Conservation (phyloP, 495 filamentous ascomycete genomes). For the Staphylotrichum tortipilum region DNA sequence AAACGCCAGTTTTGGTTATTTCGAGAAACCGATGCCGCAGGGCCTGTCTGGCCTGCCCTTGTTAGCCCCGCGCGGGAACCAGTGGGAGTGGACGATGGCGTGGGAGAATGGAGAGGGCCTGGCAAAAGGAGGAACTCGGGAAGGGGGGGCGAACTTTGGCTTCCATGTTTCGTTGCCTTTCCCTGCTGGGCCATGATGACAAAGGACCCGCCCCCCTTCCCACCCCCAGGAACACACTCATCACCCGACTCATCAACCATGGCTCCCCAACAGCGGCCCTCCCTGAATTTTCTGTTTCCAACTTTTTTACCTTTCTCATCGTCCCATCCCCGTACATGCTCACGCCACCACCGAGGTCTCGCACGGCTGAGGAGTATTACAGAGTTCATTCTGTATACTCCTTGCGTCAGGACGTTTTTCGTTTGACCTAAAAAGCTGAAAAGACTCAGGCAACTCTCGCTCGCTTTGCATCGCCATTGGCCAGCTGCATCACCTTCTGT, state of each 20-base stretch:
- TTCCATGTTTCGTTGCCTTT: not conserved
- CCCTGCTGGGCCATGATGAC: slow-evolving; percentile 8
- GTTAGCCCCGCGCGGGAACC: not conserved
- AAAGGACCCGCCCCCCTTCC: slow-evolving; percentile 8
- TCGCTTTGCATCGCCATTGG: not conserved
- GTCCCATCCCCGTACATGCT: slow-evolving; percentile 31
- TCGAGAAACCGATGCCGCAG: slow-evolving; percentile 6
- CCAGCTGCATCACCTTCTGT: not conserved
- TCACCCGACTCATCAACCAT: slow-evolving; percentile 8
- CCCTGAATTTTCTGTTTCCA: not conserved
- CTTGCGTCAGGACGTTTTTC: slow-evolving; percentile 50
- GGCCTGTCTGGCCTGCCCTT: not conserved
- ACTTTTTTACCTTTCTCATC: not conserved
- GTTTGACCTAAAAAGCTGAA: slow-evolving; percentile 5
- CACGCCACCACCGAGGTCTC: slow-evolving; percentile 24
- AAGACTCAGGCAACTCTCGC: not conserved
- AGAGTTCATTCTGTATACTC: slow-evolving; percentile 49
- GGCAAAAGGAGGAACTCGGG: no score
- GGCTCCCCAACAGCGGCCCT: not conserved
- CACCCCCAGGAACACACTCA: not conserved
- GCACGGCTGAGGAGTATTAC: slow-evolving; percentile 57
- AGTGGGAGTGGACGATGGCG: not conserved
- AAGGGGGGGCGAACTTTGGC: slow-evolving; percentile 5
- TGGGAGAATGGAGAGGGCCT: no score
- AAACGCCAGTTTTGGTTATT: not conserved